Evolutionary conservation across 306 rosid species (phyloP).

Genomic region (Fragaria iinumae): DNA sequence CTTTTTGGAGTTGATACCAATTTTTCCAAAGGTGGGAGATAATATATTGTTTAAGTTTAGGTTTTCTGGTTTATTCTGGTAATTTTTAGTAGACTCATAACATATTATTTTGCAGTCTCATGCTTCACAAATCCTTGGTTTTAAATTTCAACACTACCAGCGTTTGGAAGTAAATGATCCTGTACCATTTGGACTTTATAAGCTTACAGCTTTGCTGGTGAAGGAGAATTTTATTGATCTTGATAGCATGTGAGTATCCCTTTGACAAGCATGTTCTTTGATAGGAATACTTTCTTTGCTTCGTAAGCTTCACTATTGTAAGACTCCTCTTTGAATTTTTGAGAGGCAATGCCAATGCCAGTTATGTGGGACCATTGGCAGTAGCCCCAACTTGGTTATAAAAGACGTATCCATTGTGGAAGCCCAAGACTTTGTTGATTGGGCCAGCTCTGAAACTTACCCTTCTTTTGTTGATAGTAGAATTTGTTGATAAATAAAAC

Average conservation of each 20-base stretch:
- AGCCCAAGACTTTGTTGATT: neutral
- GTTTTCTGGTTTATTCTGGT: slow-evolving; percentile 8
- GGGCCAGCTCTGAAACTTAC: neutral
- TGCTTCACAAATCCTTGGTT: slow-evolving; percentile 97
- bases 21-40: slow-evolving; percentile 80
- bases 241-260: slow-evolving; percentile 79
- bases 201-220: slow-evolving; percentile 91
- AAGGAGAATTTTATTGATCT: slow-evolving; percentile 89
- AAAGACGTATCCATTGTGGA: neutral
- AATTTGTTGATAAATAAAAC: neutral
- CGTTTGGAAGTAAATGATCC: slow-evolving; percentile 82
- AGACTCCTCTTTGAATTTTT: neutral
- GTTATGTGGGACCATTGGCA: neutral
- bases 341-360: neutral
- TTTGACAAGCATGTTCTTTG: slow-evolving; percentile 6
- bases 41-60: slow-evolving; percentile 9
- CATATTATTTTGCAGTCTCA: slow-evolving; percentile 75
- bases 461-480: neutral
- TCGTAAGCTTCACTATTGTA: neutral
- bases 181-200: slow-evolving; percentile 88
- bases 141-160: slow-evolving; percentile 93
- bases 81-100: slow-evolving; percentile 15
- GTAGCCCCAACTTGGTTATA: neutral
- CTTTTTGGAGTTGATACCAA: slow-evolving; percentile 88
- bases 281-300: neutral